These are phyloP conservation scores for Ogataea hybrid DNA, from an alignment of 1,139 yeast genomes.

Conservation along the genomic window DNA sequence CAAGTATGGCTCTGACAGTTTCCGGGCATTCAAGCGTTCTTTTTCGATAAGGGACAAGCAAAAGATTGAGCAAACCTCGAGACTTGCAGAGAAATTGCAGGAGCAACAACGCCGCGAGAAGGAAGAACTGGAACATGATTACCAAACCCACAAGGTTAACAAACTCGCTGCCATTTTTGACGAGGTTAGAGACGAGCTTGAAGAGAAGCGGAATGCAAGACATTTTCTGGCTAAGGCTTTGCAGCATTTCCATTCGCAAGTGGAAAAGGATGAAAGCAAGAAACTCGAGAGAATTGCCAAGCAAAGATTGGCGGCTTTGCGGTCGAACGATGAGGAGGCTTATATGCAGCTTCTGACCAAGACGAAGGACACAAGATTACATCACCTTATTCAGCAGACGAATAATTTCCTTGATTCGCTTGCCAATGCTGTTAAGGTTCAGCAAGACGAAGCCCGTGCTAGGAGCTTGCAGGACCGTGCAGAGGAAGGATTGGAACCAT, in stretches of 20 bases:
- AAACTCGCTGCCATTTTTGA: slow-evolving; percentile 40
- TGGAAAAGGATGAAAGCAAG: slow-evolving; percentile 73
- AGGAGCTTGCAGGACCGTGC: slow-evolving; percentile 28
- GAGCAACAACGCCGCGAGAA: slow-evolving; percentile 53
- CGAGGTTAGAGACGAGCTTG: slow-evolving; percentile 29
- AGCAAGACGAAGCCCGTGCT: slow-evolving; percentile 59
- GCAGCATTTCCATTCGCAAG: slow-evolving; percentile 36
- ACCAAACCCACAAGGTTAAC: slow-evolving; percentile 46
- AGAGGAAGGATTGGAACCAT: slow-evolving; percentile 27
- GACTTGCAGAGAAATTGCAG: slow-evolving; percentile 46
- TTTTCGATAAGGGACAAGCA: slow-evolving; percentile 71
- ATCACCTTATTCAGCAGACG: slow-evolving; percentile 75
- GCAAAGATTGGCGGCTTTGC: slow-evolving; percentile 82
- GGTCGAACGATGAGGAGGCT: slow-evolving; percentile 83
- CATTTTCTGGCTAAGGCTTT: slow-evolving; percentile 28
- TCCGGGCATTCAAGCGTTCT: slow-evolving; percentile 63
- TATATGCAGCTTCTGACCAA: slow-evolving; percentile 77
- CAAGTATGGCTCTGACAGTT: slow-evolving; percentile 50
- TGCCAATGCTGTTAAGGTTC: slow-evolving; percentile 74
- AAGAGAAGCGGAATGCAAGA: slow-evolving; percentile 26
- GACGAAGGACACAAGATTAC: slow-evolving; percentile 80
- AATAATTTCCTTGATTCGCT: slow-evolving; percentile 72
- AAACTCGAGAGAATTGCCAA: slow-evolving; percentile 74
- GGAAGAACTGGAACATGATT: slow-evolving; percentile 41
- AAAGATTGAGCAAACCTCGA: slow-evolving; percentile 46